Percentiles rank a stretch among this genome's conserved stretches.
These are phyloP conservation scores for Arbutus unedo DNA, from an alignment of 148 eudicot species.

Conservation along the genomic window DNA sequence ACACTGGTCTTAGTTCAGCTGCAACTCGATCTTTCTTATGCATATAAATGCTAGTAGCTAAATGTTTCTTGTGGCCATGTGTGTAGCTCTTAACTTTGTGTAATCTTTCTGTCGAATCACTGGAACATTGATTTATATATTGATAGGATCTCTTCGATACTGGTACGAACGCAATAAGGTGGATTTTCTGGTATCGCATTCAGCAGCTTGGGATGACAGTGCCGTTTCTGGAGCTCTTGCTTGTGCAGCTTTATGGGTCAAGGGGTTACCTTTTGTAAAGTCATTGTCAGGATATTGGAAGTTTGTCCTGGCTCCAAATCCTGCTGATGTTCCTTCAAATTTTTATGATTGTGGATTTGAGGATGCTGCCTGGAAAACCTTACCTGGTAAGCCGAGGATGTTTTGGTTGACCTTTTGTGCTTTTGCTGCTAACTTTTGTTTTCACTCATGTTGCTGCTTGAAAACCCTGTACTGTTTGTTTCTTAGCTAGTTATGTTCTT, in stretches of 20 bases:
- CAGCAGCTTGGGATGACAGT: conserved; percentile 86
- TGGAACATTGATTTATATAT: conserved; percentile 7
- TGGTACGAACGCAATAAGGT: conserved; percentile 83
- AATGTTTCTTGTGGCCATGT: not conserved
- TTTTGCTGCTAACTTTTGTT: conserved; percentile 2
- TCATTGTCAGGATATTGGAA: conserved; percentile 92
- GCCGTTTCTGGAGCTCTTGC: conserved; percentile 76
- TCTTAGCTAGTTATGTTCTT: not conserved
- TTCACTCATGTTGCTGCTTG: not conserved
- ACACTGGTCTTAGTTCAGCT: not conserved
- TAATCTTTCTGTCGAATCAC: not conserved
- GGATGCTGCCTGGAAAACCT: conserved; percentile 75
- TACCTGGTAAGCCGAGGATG: conserved; percentile 56
- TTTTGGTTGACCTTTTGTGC: not conserved
- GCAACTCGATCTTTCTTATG: not conserved
- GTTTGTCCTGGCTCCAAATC: conserved; percentile 65
- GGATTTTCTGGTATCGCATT: conserved; percentile 49
- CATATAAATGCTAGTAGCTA: conserved; percentile 3
- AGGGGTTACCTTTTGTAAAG: conserved; percentile 82
- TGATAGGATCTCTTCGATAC: conserved; percentile 69
- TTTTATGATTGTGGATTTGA: conserved; percentile 54
- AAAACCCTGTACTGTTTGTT: not conserved
- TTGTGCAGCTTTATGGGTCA: conserved; percentile 90
- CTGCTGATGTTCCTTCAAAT: conserved; percentile 46
- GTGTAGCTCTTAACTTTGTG: not conserved